Percentiles rank a stretch among this genome's conserved stretches.
These are phyloP conservation scores for Leishmania lainsoni DNA, from an alignment of 208 protist species.

Conservation along the genomic window DNA sequence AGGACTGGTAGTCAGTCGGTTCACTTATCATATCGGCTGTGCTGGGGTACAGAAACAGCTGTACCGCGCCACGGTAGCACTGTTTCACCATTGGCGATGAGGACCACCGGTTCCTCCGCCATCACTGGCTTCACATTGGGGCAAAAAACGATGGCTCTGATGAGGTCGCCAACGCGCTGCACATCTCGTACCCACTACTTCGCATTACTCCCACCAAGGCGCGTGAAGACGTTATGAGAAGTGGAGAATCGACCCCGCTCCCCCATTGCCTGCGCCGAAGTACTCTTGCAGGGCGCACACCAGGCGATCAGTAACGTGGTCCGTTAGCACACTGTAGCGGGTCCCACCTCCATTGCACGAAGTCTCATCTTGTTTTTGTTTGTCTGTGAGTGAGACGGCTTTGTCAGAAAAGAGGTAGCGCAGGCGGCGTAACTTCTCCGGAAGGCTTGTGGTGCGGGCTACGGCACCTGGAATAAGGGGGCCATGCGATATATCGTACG, in stretches of 20 bases:
- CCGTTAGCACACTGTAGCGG: slow-evolving; percentile 51
- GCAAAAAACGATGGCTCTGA: slow-evolving; percentile 92
- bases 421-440: slow-evolving; percentile 98
- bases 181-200: slow-evolving; percentile 46
- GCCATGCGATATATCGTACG: slow-evolving; percentile 92
- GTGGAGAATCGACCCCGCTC: background rate
- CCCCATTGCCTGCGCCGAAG: slow-evolving; percentile 17
- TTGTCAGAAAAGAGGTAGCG: slow-evolving; percentile 98
- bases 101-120: slow-evolving; percentile 42
- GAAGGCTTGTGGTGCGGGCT: slow-evolving; percentile 96
- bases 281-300: slow-evolving; percentile 33
- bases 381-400: slow-evolving; percentile 99
- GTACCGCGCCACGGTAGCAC: background rate
- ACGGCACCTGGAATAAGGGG: slow-evolving; percentile 83
- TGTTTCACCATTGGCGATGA: background rate
- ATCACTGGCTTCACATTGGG: slow-evolving; percentile 97
- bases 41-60: background rate
- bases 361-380: slow-evolving; percentile 97
- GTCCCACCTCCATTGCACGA: slow-evolving; percentile 55
- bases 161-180: slow-evolving; percentile 66
- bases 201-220: slow-evolving; percentile 9
- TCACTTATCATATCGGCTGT: slow-evolving; percentile 61
- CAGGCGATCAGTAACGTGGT: slow-evolving; percentile 59
- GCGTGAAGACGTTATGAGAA: background rate
- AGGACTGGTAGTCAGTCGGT: slow-evolving; percentile 85